These are phyloP conservation scores for Jatropha multifida DNA, from an alignment of 441 rosid species.

Conservation along the genomic window DNA sequence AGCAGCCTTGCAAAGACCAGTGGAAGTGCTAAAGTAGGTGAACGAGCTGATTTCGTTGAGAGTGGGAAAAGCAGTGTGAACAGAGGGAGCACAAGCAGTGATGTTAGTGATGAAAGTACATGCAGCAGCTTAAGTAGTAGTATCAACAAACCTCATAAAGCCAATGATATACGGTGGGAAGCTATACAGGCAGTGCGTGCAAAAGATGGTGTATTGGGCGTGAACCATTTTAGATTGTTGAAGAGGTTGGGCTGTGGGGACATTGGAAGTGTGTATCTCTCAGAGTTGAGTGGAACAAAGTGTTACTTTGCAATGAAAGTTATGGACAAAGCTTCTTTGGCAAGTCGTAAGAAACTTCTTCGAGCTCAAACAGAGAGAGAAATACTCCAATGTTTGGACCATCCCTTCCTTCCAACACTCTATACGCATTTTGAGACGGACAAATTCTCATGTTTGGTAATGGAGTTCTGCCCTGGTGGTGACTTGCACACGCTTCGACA, in stretches of 20 bases:
- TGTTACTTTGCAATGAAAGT: slow-evolving; percentile 88
- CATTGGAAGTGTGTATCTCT: slow-evolving; percentile 84
- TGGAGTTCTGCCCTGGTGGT: slow-evolving; percentile 89
- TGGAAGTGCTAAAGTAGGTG: slow-evolving; percentile 49
- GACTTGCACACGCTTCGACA: slow-evolving; percentile 84
- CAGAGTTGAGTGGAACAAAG: slow-evolving; percentile 75
- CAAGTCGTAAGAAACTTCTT: slow-evolving; percentile 78
- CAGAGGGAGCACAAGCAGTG: slow-evolving; percentile 87
- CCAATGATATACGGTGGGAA: slow-evolving; percentile 80
- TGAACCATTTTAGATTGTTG: slow-evolving; percentile 74
- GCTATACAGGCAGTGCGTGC: slow-evolving; percentile 77
- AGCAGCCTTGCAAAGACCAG: slow-evolving; percentile 41
- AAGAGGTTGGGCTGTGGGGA: slow-evolving; percentile 89
- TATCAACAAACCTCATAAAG: slow-evolving; percentile 83
- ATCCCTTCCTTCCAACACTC: slow-evolving; percentile 84
- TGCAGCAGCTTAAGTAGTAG: slow-evolving; percentile 78
- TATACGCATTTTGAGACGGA: slow-evolving; percentile 76
- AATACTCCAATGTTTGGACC: slow-evolving; percentile 76
- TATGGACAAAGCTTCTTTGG: slow-evolving; percentile 84
- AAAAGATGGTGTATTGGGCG: slow-evolving; percentile 66
- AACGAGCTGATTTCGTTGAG: slow-evolving; percentile 50
- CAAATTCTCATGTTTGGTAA: slow-evolving; percentile 72
- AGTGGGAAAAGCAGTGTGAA: slow-evolving; percentile 64
- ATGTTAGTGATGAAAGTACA: slow-evolving; percentile 81
- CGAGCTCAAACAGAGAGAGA: slow-evolving; percentile 92